Evolutionary conservation across 2,329 filamentous ascomycete species (phyloP).

Genomic region (Trichoderma afroharzianum): DNA sequence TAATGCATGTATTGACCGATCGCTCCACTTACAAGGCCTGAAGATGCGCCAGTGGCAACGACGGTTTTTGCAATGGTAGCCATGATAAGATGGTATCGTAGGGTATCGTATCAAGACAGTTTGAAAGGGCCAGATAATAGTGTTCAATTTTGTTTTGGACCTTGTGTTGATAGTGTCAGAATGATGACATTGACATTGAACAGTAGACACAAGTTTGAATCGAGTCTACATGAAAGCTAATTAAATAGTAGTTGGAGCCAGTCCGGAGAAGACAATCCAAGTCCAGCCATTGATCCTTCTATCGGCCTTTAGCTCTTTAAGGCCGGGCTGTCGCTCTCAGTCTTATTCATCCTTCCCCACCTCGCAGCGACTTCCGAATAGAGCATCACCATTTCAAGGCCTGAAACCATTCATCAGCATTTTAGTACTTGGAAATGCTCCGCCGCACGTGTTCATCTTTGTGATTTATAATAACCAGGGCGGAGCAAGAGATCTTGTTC

Average conservation of each 20-base stretch:
- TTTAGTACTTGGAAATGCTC: neutral
- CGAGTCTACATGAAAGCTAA: neutral
- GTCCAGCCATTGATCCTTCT: neutral
- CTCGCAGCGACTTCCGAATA: neutral
- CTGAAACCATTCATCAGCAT: neutral
- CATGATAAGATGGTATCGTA: slow-evolving; percentile 28
- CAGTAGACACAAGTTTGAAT: neutral
- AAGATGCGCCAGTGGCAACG: slow-evolving; percentile 48
- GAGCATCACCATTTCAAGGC: neutral
- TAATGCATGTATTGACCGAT: neutral
- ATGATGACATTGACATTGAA: neutral
- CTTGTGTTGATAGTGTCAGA: neutral
- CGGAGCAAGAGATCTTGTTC: neutral
- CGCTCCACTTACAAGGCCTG: slow-evolving; percentile 40
- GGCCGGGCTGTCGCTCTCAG: neutral
- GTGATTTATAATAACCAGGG: neutral
- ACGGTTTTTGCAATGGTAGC: slow-evolving; percentile 44
- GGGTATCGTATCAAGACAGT: neutral
- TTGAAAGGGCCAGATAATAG: neutral
- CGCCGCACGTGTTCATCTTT: neutral
- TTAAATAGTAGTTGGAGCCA: neutral
- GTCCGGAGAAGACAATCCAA: neutral
- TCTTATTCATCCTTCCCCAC: neutral
- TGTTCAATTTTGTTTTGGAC: neutral
- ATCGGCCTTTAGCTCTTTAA: slow-evolving; percentile 6